Percentiles rank a stretch among this genome's conserved stretches.
Evolutionary conservation across 768 basidiomycete genomes (phyloP).

Genomic region (Asterophora parasitica): DNA sequence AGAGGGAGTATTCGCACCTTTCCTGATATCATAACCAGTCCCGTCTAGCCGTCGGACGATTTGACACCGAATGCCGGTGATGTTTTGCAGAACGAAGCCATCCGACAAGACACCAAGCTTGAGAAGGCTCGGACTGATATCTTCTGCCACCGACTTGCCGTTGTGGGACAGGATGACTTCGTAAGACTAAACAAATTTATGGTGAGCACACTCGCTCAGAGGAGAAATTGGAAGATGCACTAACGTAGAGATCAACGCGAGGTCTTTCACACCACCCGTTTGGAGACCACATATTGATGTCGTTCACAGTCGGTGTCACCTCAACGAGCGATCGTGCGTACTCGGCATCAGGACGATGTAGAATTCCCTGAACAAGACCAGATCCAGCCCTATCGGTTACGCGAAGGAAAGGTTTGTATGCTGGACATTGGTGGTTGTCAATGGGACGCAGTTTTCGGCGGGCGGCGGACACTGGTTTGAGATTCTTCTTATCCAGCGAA

Average conservation of each 20-base stretch:
- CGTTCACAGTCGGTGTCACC: conserved; percentile 40
- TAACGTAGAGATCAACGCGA: conserved; percentile 61
- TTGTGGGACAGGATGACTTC: conserved; percentile 74
- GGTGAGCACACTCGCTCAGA: neutral
- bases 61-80: conserved; percentile 73
- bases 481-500: conserved; percentile 49
- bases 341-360: conserved; percentile 69
- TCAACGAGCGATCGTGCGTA: conserved; percentile 74
- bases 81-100: conserved; percentile 73
- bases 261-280: conserved; percentile 77
- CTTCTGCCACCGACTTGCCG: conserved; percentile 54
- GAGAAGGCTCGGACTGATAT: conserved; percentile 58
- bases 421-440: conserved; percentile 71
- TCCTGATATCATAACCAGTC: conserved; percentile 81
- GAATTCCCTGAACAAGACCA: conserved; percentile 66
- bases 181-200: conserved; percentile 50
- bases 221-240: conserved; percentile 20
- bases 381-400: conserved; percentile 26
- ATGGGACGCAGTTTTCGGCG: conserved; percentile 58
- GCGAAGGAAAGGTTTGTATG: conserved; percentile 47
- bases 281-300: conserved; percentile 56
- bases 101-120: conserved; percentile 60
- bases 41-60: conserved; percentile 79
- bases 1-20: conserved; percentile 45
- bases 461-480: conserved; percentile 53